These are phyloP conservation scores for Talaromyces nanjingensis DNA, from an alignment of 495 filamentous ascomycete species.

Conservation along the genomic window DNA sequence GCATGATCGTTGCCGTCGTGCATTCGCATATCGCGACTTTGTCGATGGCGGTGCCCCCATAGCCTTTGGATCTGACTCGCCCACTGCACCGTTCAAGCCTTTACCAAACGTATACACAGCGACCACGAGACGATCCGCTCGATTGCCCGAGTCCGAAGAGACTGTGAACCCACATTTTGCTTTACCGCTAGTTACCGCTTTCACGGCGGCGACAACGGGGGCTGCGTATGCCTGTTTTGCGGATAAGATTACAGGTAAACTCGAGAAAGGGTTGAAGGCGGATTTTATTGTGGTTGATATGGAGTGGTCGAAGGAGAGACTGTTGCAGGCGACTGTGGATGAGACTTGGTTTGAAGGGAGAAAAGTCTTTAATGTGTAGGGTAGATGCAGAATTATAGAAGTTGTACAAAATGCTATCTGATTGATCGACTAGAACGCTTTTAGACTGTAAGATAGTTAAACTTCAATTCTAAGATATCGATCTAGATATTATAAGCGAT, in stretches of 20 bases:
- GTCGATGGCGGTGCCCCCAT: conserved; percentile 43
- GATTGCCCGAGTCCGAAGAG: conserved; percentile 39
- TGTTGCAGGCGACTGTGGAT: conserved; percentile 42
- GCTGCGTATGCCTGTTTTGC: conserved; percentile 53
- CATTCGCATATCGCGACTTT: conserved; percentile 58
- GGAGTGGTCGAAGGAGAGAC: conserved; percentile 42
- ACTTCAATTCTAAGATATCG: too few species aligned
- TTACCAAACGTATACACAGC: conserved; percentile 54
- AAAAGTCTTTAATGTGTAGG: conserved; percentile 31
- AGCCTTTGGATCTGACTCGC: conserved; percentile 54
- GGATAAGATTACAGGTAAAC: conserved; percentile 41
- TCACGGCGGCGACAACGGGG: conserved; percentile 49
- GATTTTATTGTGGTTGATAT: conserved; percentile 55
- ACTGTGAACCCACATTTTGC: conserved; percentile 48
- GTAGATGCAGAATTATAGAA: neutral
- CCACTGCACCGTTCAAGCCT: conserved; percentile 51
- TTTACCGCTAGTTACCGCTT: conserved; percentile 41
- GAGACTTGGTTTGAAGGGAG: conserved; percentile 52
- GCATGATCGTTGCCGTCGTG: conserved; percentile 40
- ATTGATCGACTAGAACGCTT: neutral
- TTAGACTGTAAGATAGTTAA: neutral
- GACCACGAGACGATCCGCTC: conserved; percentile 48
- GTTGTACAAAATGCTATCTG: neutral
- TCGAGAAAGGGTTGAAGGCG: conserved; percentile 43
- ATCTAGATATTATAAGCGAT: too few species aligned